Conservation (phyloP, 1,139 yeast species). For the Chernovozyma aurita region DNA sequence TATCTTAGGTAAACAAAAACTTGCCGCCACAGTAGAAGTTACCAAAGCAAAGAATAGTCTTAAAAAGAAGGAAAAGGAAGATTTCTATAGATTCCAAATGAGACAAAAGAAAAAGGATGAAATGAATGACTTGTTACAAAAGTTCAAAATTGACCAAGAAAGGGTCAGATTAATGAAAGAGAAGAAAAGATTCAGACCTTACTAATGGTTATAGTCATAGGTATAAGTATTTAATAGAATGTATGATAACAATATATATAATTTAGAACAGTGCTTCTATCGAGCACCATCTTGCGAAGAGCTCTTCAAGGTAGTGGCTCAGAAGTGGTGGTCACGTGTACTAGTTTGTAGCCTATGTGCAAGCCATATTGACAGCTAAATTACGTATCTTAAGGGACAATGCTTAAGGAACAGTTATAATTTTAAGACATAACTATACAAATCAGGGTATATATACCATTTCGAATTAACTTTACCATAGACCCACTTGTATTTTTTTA, state of each 20-base stretch:
- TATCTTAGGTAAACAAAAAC: constrained; percentile 52
- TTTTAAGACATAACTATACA: no score
- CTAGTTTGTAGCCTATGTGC: no score
- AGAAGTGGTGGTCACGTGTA: background rate
- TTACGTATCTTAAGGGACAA: no score
- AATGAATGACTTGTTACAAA: constrained; percentile 77
- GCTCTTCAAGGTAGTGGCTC: background rate
- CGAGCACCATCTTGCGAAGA: background rate
- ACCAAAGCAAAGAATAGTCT: constrained; percentile 48
- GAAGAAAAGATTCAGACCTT: constrained; percentile 81
- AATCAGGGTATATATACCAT: no score
- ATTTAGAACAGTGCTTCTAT: background rate
- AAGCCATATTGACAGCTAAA: no score
- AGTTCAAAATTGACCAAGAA: constrained; percentile 89
- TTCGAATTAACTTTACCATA: no score
- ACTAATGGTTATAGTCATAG: constrained; percentile 38
- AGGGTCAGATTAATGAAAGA: constrained; percentile 74
- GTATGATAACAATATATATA: background rate
- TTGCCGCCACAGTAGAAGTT: constrained; percentile 38
- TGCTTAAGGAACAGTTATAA: no score
- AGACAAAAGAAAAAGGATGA: constrained; percentile 90
- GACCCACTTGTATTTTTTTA: no score
- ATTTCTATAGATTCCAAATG: constrained; percentile 93
- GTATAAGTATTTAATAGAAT: background rate
- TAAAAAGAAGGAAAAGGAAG: constrained; percentile 79